These are phyloP conservation scores for Crithidia sp. DNA, from an alignment of 208 protist species.

Conservation along the genomic window DNA sequence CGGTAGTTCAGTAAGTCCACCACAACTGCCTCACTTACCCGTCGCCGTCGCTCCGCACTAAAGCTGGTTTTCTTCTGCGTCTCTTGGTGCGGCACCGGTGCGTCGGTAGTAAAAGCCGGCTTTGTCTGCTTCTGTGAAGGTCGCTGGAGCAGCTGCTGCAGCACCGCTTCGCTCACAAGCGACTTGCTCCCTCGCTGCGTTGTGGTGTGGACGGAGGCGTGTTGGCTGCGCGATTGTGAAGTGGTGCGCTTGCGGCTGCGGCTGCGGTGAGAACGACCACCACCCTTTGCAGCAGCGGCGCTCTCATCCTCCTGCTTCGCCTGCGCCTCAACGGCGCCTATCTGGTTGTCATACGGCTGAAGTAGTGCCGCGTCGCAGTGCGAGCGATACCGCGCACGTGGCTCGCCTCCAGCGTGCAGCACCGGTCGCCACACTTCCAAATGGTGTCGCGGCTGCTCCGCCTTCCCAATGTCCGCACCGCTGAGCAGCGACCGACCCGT, in stretches of 20 bases:
- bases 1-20: slow-evolving; percentile 35
- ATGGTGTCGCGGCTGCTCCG: too few species aligned
- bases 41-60: neutral
- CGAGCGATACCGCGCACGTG: too few species aligned
- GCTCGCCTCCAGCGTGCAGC: neutral
- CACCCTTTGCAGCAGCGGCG: neutral
- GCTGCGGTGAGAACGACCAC: neutral
- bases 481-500: too few species aligned
- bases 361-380: too few species aligned
- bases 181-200: neutral
- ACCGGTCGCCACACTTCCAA: slow-evolving; percentile 1
- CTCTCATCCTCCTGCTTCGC: neutral
- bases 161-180: slow-evolving; percentile 17
- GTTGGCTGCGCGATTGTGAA: neutral
- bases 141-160: slow-evolving; percentile 15
- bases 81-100: neutral
- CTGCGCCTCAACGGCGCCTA: neutral
- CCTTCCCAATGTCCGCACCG: too few species aligned
- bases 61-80: neutral
- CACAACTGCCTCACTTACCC: neutral
- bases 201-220: neutral
- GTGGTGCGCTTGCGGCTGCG: neutral
- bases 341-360: too few species aligned
- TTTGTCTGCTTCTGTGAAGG: neutral
- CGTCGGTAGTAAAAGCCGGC: neutral